Evolutionary conservation across 2,329 filamentous ascomycete genomes (phyloP).

Genomic region (Cladophialophora exuberans): DNA sequence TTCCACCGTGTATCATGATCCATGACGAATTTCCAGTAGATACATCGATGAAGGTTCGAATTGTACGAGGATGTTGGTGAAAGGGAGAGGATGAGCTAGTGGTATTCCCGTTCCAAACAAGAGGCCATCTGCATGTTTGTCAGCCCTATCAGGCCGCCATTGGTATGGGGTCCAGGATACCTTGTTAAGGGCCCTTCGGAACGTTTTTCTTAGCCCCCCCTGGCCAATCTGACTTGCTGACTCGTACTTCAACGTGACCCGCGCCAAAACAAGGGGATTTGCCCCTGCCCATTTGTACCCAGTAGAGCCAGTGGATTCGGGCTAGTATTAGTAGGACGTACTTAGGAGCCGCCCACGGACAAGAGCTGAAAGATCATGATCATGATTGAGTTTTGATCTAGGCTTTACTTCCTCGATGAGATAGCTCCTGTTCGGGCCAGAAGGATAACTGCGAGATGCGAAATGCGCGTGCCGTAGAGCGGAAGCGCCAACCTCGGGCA

Average conservation of each 20-base stretch:
- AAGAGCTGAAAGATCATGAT: background rate
- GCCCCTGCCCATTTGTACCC: conserved; percentile 1
- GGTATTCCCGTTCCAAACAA: conserved; percentile 6
- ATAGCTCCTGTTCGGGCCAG: background rate
- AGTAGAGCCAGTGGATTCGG: background rate
- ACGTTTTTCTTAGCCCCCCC: too few relatives aligned
- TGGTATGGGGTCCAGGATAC: conserved; percentile 7
- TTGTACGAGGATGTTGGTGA: conserved; percentile 8
- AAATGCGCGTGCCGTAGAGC: too few relatives aligned
- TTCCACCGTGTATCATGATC: background rate
- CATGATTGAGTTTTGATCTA: background rate
- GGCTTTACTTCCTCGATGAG: too few relatives aligned
- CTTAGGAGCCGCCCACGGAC: too few relatives aligned
- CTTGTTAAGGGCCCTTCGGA: background rate
- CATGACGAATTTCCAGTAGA: conserved; percentile 1
- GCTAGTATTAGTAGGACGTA: too few relatives aligned
- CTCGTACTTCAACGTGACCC: conserved; percentile 16
- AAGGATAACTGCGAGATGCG: background rate
- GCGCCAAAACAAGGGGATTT: conserved; percentile 9
- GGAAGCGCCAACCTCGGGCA: too few relatives aligned
- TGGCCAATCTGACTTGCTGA: conserved; percentile 23
- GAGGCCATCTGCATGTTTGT: conserved; percentile 1
- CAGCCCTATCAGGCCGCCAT: conserved; percentile 20
- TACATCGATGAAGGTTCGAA: conserved; percentile 4
- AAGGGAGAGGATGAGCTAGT: too few relatives aligned